phyloP scores from a whole-genome alignment of 2,329 filamentous ascomycete genomes.

The Stagonosporopsis vannaccii region DNA sequence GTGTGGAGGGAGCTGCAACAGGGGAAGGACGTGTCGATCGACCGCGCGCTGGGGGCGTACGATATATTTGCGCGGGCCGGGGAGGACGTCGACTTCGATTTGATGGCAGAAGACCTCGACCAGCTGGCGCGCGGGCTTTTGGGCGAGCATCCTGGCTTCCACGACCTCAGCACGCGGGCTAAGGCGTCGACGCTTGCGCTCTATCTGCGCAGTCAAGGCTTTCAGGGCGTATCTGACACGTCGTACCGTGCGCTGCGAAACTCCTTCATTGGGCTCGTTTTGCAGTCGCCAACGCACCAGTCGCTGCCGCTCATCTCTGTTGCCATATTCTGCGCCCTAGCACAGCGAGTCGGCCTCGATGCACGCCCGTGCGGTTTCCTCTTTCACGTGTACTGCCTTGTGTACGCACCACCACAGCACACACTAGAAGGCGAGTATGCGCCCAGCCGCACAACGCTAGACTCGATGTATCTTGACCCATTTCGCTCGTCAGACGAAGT shows the following conservation, averaged over 20 bases:
- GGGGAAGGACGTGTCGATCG: constrained; percentile 66
- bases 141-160: constrained; percentile 60
- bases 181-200: constrained; percentile 72
- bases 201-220: constrained; percentile 72
- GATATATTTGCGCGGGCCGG: constrained; percentile 87
- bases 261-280: constrained; percentile 83
- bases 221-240: constrained; percentile 74
- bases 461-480: constrained; percentile 82
- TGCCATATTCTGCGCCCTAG: constrained; percentile 84
- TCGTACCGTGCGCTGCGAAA: constrained; percentile 84
- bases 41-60: constrained; percentile 79
- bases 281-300: constrained; percentile 75
- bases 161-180: constrained; percentile 65
- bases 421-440: constrained; percentile 56
- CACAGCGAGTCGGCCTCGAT: constrained; percentile 74
- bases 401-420: constrained; percentile 67
- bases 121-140: constrained; percentile 66
- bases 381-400: constrained; percentile 82
- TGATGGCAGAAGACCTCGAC: constrained; percentile 69
- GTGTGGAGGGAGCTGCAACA: constrained; percentile 71
- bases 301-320: constrained; percentile 87
- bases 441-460: constrained; percentile 36
- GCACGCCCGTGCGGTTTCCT: constrained; percentile 84
- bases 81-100: constrained; percentile 74
- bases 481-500: constrained; percentile 76